Evolutionary conservation across 2,329 filamentous ascomycete genomes (phyloP).

Genomic region (Fusarium subtropicale): DNA sequence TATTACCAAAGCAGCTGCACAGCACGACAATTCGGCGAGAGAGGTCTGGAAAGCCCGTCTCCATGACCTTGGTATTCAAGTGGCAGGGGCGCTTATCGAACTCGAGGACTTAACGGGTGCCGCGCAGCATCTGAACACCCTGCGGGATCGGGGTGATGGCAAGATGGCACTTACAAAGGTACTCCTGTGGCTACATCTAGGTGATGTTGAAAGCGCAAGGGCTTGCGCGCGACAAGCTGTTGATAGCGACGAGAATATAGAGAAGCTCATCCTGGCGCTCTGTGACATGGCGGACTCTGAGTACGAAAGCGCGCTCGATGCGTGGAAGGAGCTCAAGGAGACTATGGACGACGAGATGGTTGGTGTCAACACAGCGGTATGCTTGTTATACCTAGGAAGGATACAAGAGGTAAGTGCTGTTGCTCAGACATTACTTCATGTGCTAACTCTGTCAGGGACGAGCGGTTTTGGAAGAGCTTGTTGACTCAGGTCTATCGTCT

Average conservation of each 20-base stretch:
- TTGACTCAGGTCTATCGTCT: slow-evolving; percentile 73
- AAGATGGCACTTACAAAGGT: slow-evolving; percentile 64
- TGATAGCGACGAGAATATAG: slow-evolving; percentile 51
- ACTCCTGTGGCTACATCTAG: slow-evolving; percentile 81
- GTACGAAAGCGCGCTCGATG: slow-evolving; percentile 71
- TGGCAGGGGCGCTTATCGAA: slow-evolving; percentile 77
- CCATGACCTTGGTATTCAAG: slow-evolving; percentile 77
- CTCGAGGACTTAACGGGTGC: slow-evolving; percentile 91
- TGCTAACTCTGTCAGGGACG: slow-evolving; percentile 64
- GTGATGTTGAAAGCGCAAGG: slow-evolving; percentile 77
- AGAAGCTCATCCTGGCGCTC: slow-evolving; percentile 72
- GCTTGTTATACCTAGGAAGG: slow-evolving; percentile 81
- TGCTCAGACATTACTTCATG: background rate
- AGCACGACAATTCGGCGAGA: slow-evolving; percentile 64
- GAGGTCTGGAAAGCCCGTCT: slow-evolving; percentile 78
- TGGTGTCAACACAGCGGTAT: slow-evolving; percentile 85
- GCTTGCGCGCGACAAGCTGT: slow-evolving; percentile 58
- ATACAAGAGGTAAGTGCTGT: slow-evolving; percentile 71
- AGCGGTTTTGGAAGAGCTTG: slow-evolving; percentile 72
- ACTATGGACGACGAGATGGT: slow-evolving; percentile 73
- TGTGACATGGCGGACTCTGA: slow-evolving; percentile 82
- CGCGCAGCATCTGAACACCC: slow-evolving; percentile 73
- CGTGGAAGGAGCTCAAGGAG: slow-evolving; percentile 67
- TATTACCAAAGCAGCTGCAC: slow-evolving; percentile 60
- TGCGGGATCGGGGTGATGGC: slow-evolving; percentile 58